Base-by-base conservation (phyloP, 176 grass and related monocot genomes). In the Miscanthus lutarioriparius region DNA sequence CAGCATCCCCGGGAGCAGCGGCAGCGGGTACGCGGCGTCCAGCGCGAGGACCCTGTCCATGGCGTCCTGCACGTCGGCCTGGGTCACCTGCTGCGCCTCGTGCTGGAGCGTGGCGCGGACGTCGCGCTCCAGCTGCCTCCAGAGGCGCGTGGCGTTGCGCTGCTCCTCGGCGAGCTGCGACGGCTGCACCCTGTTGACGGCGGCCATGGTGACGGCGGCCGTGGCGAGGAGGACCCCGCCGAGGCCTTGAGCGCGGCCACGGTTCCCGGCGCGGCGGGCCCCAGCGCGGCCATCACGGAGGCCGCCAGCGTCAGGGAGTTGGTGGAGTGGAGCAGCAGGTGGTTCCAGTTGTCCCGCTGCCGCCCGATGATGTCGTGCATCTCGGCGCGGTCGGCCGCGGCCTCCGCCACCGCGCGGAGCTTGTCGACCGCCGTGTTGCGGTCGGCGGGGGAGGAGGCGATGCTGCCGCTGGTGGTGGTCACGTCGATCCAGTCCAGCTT, bases 111-210 rank as follows among this genome's bases (percentile, higher is more conserved):
- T 19, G 61, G 70, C 71, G 22, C 71, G 38, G 62, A 91, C 13
- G 49, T 77, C 38, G 58, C 84, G 85, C 77, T 89, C 84, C 0
- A 94, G 87, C 68, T 91, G 84, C 74, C 68, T 82, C 81, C 81
- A 91, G 36, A 91, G 58, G 13, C 77, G 14, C 0, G 89, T 89
- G 49, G 89, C 81, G 16, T 94, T 94, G 35, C 89, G 85, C 83
- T 91, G 92, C 77, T 94, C 89, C 77, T 91, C 92, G 19, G 92
- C 87, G 10, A 91, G 89, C 78, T 94, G 92, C 7, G 92, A 91
- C 4, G 92, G 92, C 84, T 94, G 89, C 61, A 94, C 40, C 81
- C 67, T 87, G 84, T 78, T 89, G 6, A 47, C 70, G 1, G 62
- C 73, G 3, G 86, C 77, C 92, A 94, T 89, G 44, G 83, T 82